Base-by-base conservation (phyloP, 805 yeast genomes). In the Yarrowia deformans region DNA sequence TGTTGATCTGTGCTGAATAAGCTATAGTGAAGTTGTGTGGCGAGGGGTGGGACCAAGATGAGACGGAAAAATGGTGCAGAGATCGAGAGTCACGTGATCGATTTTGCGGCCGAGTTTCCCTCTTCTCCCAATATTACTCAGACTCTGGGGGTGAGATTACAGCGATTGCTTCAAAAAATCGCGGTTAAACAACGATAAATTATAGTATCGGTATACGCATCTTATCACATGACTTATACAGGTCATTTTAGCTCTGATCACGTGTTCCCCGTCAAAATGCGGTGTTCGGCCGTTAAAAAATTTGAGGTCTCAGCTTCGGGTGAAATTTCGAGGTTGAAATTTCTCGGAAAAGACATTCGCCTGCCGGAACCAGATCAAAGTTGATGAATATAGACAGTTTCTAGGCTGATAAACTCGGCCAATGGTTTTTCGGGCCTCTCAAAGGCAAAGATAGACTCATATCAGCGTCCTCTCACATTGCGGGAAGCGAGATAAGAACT, bases 381-480 rank as follows among this genome's bases (percentile, higher is more conserved):
- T 13, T 46, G 50, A n/a, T 35, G 23, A 46, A 23, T 23, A 16
- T n/a, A 10, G 9, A 7, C 54, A 1, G 35, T 23, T 6, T n/a
- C 43, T 32, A 13, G 37, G 43, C 45, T 19, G 45, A 54, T 39
- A 19, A 39, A 39, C 60, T 54, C 45, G 4, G 45, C 60, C 8
- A 37, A 14, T 19, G 14, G 19, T 54, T 54, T 37, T 39, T 19
- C 60, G 60, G 60, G 16, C 14, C 43, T 54, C 45, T 19, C n/a
- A 37, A 9, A 6, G 18, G 19, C n/a, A 2, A 32, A 7, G 14
- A 54, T 19, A 54, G 34, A 14, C 43, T 54, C 45, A 14, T 54
- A 54, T 54, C 60, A 12, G 45, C 60, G 14, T 19, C 60, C 60
- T 54, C 32, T 54, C 60, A 54, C 19, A 35, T 39, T 54, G 45